Base-by-base conservation (phyloP, 495 filamentous ascomycete species). In the Melanomma pulvis-pyrius region DNA sequence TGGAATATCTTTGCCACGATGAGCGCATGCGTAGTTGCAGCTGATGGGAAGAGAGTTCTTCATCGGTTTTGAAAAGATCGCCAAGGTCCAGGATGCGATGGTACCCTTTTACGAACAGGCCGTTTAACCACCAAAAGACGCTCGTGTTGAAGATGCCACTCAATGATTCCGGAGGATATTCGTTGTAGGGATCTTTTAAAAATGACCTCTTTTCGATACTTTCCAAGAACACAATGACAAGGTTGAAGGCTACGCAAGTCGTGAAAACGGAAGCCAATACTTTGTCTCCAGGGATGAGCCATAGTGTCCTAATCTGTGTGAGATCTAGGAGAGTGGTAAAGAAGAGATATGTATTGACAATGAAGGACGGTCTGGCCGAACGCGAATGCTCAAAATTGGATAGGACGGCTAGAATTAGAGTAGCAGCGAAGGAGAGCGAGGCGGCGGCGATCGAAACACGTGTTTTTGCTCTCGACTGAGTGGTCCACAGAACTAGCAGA, bases 101-200 rank as follows among this genome's bases (percentile, higher is more conserved):
- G 32, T 41, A 62, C 5, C 65, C 65, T 11, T 25, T 46, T 4
- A 12, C 25, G 41, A 90, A 81, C 0, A 88, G 67, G 13, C 71
- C 73, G 64, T 84, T 87, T 44, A 88, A 70, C 86, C 87, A 90
- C 61, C 73, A 82, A 69, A 86, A 88, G 5, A 84, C 70, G 1
- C 71, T 74, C 19, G 75, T 76, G 58, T 76, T 81, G 58, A 81
- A 84, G n/a, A 85, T 75, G 0, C 85, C 79, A 32, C 75, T 79
- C 0, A 80, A 84, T n/a, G 82, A 83, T 68, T 91, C 88, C 0
- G 85, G 84, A 21, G 39, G 39, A 15, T 44, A 44, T 6, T 15
- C 83, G 12, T 65, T 65, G 61, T 78, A 84, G 52, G 77, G 74
- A 0, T 72, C 25, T 12, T 70, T 74, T 6, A 90, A 69, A n/a